Conservation (phyloP, 2,329 filamentous ascomycete genomes). For the Colletotrichum sp. region DNA sequence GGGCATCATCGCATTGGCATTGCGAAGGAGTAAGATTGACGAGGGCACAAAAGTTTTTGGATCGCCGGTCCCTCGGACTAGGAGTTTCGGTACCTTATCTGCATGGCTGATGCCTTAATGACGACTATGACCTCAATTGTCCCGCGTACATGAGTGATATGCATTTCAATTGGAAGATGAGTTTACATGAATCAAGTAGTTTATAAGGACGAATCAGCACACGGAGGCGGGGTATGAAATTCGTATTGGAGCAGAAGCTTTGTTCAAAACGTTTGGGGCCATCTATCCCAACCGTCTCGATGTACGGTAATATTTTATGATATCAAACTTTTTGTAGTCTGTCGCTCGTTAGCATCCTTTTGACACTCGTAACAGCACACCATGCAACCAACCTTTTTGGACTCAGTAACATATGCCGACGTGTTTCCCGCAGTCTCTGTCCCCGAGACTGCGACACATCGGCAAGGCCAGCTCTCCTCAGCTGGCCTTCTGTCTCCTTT, state of each 20-base stretch:
- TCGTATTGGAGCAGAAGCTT: neutral
- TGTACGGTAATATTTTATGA: neutral
- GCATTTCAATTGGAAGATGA: neutral
- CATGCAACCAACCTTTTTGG: slow-evolving; percentile 3
- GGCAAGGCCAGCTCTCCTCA: neutral
- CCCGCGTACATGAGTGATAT: neutral
- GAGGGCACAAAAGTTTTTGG: slow-evolving; percentile 1
- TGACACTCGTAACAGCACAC: neutral
- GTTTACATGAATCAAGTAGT: neutral
- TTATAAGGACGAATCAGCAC: neutral
- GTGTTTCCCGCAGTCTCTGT: neutral
- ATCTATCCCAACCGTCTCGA: neutral
- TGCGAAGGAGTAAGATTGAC: slow-evolving; percentile 2
- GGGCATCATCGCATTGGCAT: neutral
- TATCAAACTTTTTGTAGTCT: neutral
- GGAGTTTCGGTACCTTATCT: neutral
- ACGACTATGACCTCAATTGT: neutral
- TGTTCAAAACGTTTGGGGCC: neutral
- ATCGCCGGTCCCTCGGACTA: neutral
- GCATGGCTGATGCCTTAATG: slow-evolving; percentile 11
- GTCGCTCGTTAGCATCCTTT: neutral
- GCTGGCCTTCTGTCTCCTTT: neutral
- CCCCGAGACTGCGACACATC: slow-evolving; percentile 10
- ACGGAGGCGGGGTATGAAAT: neutral
- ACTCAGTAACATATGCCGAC: slow-evolving; percentile 11